A percentile compares a stretch with the other conserved stretches of the same genome.
These are phyloP conservation scores for Aspergillus novoparasiticus DNA, from an alignment of 2,329 filamentous ascomycete species.

Conservation along the genomic window DNA sequence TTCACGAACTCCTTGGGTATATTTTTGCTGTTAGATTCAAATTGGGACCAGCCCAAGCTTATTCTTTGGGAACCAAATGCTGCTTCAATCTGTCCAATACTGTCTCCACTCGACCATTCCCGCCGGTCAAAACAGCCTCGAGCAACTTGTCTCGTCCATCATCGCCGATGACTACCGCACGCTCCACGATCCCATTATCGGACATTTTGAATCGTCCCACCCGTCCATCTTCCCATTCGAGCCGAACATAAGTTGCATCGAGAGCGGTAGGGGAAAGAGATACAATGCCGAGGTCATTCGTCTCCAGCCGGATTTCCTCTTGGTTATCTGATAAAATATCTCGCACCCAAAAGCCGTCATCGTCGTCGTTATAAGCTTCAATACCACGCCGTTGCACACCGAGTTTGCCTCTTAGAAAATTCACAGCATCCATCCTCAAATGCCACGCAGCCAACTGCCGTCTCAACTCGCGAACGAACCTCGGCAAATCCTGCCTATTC, in stretches of 20 bases:
- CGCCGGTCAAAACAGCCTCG: constrained; percentile 38
- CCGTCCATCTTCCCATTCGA: constrained; percentile 49
- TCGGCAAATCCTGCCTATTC: constrained; percentile 39
- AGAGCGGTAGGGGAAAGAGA: constrained; percentile 38
- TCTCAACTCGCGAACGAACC: constrained; percentile 42
- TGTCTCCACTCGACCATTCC: constrained; percentile 38
- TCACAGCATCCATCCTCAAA: constrained; percentile 40
- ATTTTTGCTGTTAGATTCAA: neutral
- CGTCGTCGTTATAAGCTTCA: constrained; percentile 18
- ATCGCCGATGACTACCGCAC: constrained; percentile 47
- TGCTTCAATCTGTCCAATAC: constrained; percentile 35
- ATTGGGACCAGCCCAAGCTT: neutral
- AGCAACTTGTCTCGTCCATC: constrained; percentile 39
- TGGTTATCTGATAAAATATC: constrained; percentile 19
- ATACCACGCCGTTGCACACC: constrained; percentile 23
- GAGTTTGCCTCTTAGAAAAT: constrained; percentile 36
- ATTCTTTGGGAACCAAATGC: neutral
- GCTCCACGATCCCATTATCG: constrained; percentile 42
- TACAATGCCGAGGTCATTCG: constrained; percentile 35
- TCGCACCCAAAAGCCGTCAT: constrained; percentile 16
- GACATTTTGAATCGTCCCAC: constrained; percentile 48
- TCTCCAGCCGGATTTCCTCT: constrained; percentile 13
- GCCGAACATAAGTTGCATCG: constrained; percentile 45
- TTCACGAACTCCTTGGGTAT: neutral
- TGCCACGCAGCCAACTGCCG: constrained; percentile 47